A percentile compares a stretch with the other conserved stretches of the same genome.
Conservation (phyloP, 768 basidiomycete genomes). For the Leccinum pellstonianum region DNA sequence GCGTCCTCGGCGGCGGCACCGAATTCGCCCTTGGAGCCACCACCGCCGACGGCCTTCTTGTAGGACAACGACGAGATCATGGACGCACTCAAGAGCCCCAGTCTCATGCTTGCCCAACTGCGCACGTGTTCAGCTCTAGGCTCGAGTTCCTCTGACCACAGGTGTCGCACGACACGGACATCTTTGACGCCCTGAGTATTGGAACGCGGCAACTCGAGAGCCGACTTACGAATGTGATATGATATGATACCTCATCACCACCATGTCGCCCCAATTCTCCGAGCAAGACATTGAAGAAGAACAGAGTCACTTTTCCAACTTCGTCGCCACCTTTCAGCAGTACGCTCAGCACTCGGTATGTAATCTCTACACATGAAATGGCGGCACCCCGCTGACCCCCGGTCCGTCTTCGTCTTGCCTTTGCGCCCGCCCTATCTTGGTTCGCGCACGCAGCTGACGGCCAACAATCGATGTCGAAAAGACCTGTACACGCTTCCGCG, state of each 20-base stretch:
- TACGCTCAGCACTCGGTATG: constrained; percentile 67
- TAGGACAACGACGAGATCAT: constrained; percentile 96
- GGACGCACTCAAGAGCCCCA: constrained; percentile 97
- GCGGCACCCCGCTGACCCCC: not conserved
- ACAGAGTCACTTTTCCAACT: constrained; percentile 69
- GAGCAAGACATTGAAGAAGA: constrained; percentile 51
- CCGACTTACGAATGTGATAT: not conserved
- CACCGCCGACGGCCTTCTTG: not conserved
- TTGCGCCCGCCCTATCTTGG: not conserved
- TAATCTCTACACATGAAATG: not conserved
- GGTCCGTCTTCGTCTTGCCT: not conserved
- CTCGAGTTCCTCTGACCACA: too few relatives aligned
- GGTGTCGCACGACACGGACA: too few relatives aligned
- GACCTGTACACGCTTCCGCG: constrained; percentile 71
- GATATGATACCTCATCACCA: not conserved
- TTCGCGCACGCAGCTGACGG: constrained; percentile 42
- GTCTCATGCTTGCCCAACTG: constrained; percentile 94
- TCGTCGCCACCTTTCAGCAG: constrained; percentile 70
- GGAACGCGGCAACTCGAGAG: not conserved
- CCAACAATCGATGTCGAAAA: constrained; percentile 68
- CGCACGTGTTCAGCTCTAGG: constrained; percentile 53
- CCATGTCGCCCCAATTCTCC: constrained; percentile 29
- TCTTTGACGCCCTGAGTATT: too few relatives aligned
- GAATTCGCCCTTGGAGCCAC: too few relatives aligned
- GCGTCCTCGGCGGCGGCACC: not conserved